These are phyloP conservation scores for Thermothielavioides terrestris DNA, from an alignment of 495 filamentous ascomycete species.

Conservation along the genomic window DNA sequence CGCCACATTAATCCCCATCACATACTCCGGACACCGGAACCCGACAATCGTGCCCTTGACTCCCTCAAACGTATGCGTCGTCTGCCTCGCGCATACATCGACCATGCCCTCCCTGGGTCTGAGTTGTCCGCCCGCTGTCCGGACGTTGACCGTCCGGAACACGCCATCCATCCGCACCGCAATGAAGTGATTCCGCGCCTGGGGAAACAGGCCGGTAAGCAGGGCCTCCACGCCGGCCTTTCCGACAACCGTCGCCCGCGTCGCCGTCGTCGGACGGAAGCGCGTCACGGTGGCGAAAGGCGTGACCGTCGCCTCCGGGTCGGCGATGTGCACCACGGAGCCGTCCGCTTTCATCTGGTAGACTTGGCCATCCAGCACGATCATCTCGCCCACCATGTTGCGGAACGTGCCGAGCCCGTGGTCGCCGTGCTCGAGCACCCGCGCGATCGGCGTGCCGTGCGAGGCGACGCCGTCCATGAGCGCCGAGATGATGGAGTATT, in stretches of 20 bases:
- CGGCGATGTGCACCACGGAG: slow-evolving; percentile 20
- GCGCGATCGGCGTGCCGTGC: slow-evolving; percentile 29
- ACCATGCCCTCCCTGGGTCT: slow-evolving; percentile 30
- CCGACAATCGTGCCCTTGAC: slow-evolving; percentile 40
- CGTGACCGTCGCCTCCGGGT: slow-evolving; percentile 19
- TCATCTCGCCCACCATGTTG: slow-evolving; percentile 43
- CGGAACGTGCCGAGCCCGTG: slow-evolving; percentile 47
- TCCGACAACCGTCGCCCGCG: slow-evolving; percentile 15
- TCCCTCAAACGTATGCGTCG: slow-evolving; percentile 25
- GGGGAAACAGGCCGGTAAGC: slow-evolving; percentile 29
- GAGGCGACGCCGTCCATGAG: slow-evolving; percentile 45
- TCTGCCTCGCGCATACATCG: slow-evolving; percentile 36
- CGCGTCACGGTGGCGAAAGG: slow-evolving; percentile 40
- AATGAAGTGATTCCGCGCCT: slow-evolving; percentile 33
- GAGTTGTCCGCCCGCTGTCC: slow-evolving; percentile 31
- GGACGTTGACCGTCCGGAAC: slow-evolving; percentile 29
- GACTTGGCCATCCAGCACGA: slow-evolving; percentile 38
- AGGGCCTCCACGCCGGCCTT: slow-evolving; percentile 31
- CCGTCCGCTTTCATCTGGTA: slow-evolving; percentile 42
- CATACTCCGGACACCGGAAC: slow-evolving; percentile 40
- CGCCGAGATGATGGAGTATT: slow-evolving; percentile 43
- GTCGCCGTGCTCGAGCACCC: slow-evolving; percentile 36
- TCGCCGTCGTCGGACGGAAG: slow-evolving; percentile 24
- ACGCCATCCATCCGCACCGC: slow-evolving; percentile 31
- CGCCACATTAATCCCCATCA: slow-evolving; percentile 41